Conservation (phyloP, 2,329 filamentous ascomycete genomes). For the Aspergillus terreus region DNA sequence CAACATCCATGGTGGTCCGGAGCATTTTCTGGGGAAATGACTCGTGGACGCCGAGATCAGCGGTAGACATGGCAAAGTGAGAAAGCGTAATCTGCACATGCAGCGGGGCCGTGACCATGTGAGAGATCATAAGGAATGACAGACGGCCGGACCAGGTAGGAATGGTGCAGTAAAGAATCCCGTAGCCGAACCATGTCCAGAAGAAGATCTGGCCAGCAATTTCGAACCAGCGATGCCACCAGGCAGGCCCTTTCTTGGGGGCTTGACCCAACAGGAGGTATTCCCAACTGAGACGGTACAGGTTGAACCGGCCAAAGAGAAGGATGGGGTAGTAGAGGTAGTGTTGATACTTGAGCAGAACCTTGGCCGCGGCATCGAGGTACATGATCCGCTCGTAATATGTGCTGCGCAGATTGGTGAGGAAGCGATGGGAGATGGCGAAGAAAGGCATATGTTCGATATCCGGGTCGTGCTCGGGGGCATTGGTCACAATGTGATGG, state of each 20-base stretch:
- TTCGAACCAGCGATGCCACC: conserved; percentile 83
- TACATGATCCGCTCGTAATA: conserved; percentile 80
- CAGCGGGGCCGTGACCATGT: conserved; percentile 74
- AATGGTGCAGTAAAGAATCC: conserved; percentile 69
- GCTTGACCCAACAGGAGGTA: conserved; percentile 68
- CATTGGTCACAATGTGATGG: conserved; percentile 94
- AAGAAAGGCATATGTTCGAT: conserved; percentile 90
- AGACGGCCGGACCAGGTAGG: conserved; percentile 67
- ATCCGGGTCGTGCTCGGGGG: conserved; percentile 91
- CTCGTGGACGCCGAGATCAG: conserved; percentile 76
- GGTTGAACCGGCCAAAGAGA: conserved; percentile 78
- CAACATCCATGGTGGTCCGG: conserved; percentile 89
- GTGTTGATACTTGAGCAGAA: conserved; percentile 69
- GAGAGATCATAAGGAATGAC: conserved; percentile 72
- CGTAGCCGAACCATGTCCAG: conserved; percentile 83
- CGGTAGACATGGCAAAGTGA: conserved; percentile 90
- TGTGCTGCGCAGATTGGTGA: conserved; percentile 68
- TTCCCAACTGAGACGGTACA: conserved; percentile 77
- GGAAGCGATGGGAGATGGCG: conserved; percentile 77
- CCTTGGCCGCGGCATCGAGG: conserved; percentile 70
- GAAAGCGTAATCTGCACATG: conserved; percentile 89
- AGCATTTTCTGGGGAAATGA: conserved; percentile 90
- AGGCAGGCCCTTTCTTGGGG: conserved; percentile 69
- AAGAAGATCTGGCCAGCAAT: conserved; percentile 72
- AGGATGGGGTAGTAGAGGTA: conserved; percentile 82